A percentile compares a stretch with the other conserved stretches of the same genome.
These are phyloP conservation scores for Vigna reflexopilosa DNA, from an alignment of 306 rosid genomes.

Conservation along the genomic window DNA sequence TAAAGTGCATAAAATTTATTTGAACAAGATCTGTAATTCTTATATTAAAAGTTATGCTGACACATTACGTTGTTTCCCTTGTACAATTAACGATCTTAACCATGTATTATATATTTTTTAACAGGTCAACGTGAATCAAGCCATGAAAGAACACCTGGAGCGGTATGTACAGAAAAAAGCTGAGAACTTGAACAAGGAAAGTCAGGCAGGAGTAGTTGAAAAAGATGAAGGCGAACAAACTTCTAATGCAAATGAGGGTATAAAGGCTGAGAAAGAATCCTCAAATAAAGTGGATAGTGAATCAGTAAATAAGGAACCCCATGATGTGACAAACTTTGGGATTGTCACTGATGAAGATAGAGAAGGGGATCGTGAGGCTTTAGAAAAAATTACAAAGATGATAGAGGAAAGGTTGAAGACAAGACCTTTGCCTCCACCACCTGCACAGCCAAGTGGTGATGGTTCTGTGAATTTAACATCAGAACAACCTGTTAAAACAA, in stretches of 20 bases:
- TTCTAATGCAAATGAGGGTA: slow-evolving; percentile 55
- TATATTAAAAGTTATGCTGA: slow-evolving; percentile 17
- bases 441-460: slow-evolving; percentile 63
- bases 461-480: slow-evolving; percentile 55
- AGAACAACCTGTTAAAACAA: slow-evolving; percentile 66
- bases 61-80: not conserved
- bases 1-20: slow-evolving; percentile 2
- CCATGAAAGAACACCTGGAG: slow-evolving; percentile 72
- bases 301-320: slow-evolving; percentile 69
- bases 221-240: slow-evolving; percentile 59
- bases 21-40: slow-evolving; percentile 3
- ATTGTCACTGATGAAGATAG: slow-evolving; percentile 86
- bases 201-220: slow-evolving; percentile 55
- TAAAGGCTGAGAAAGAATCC: slow-evolving; percentile 56
- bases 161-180: slow-evolving; percentile 71
- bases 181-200: slow-evolving; percentile 70
- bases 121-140: slow-evolving; percentile 81
- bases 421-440: slow-evolving; percentile 85
- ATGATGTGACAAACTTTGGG: slow-evolving; percentile 66
- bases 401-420: slow-evolving; percentile 90
- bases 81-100: slow-evolving; percentile 31
- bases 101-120: slow-evolving; percentile 40
- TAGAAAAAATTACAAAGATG: slow-evolving; percentile 73
- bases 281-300: slow-evolving; percentile 67
- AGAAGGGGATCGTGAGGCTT: slow-evolving; percentile 76